Evolutionary conservation across 2,329 filamentous ascomycete genomes (phyloP).

Genomic region (Monilinia fructigena): DNA sequence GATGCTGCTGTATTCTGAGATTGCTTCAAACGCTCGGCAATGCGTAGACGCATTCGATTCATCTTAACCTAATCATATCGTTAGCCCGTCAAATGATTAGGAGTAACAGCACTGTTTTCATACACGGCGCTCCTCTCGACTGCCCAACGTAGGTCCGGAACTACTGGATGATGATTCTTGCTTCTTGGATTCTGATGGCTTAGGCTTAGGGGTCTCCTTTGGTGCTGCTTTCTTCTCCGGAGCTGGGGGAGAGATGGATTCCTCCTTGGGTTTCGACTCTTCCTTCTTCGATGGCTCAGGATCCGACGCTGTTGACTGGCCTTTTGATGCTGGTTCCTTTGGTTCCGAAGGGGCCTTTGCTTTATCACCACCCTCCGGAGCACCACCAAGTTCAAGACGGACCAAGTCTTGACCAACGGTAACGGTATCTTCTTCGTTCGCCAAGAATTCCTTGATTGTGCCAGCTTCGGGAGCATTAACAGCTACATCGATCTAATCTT

Average conservation of each 20-base stretch:
- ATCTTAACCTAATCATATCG: constrained; percentile 76
- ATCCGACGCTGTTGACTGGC: constrained; percentile 54
- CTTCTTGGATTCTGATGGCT: constrained; percentile 42
- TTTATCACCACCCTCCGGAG: constrained; percentile 52
- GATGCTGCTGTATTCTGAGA: constrained; percentile 98
- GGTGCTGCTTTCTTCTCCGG: constrained; percentile 46
- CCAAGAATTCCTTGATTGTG: constrained; percentile 87
- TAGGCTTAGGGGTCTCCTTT: constrained; percentile 43
- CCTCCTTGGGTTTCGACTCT: constrained; percentile 45
- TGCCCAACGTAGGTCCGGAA: constrained; percentile 54
- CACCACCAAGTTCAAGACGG: constrained; percentile 76
- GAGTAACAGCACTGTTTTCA: constrained; percentile 40
- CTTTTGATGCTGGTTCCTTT: constrained; percentile 58
- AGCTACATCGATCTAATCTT: constrained; percentile 83
- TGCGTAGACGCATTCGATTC: constrained; percentile 98
- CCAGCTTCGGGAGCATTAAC: constrained; percentile 93
- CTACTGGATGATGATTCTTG: constrained; percentile 40
- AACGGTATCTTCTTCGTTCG: constrained; percentile 92
- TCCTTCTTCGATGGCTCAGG: constrained; percentile 40
- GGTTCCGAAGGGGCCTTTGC: constrained; percentile 54
- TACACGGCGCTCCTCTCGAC: constrained; percentile 84
- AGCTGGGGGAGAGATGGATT: constrained; percentile 44
- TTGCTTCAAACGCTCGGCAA: constrained; percentile 96
- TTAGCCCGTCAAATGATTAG: constrained; percentile 22
- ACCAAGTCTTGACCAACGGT: constrained; percentile 89